Evolutionary conservation across 2,329 filamentous ascomycete genomes (phyloP).

Genomic region (Pseudocercospora macadamiae): DNA sequence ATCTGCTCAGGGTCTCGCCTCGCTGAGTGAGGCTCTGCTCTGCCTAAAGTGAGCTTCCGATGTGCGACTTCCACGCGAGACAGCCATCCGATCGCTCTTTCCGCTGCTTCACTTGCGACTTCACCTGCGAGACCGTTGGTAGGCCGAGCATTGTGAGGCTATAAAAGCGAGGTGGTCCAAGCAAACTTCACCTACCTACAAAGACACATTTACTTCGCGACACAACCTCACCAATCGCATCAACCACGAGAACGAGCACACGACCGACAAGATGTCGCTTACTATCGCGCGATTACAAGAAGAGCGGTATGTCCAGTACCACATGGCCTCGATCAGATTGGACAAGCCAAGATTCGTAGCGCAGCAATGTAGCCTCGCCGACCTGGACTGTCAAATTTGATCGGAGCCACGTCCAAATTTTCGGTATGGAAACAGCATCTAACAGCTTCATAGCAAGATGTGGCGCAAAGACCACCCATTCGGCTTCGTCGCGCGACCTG

Average conservation of each 20-base stretch:
- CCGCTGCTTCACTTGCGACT: neutral
- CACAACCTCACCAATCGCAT: neutral
- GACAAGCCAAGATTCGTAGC: too few species aligned
- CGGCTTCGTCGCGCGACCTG: conserved; percentile 91
- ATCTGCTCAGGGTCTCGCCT: neutral
- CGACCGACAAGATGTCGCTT: conserved; percentile 67
- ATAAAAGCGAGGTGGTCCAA: neutral
- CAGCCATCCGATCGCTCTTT: neutral
- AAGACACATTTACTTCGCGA: neutral
- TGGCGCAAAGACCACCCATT: conserved; percentile 98
- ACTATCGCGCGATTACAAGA: conserved; percentile 87
- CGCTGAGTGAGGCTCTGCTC: neutral
- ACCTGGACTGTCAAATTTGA: too few species aligned
- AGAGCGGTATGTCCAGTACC: conserved; percentile 83
- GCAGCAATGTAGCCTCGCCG: too few species aligned
- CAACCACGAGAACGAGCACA: conserved; percentile 16
- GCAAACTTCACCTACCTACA: neutral
- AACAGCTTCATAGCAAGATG: conserved; percentile 69
- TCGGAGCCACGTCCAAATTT: too few species aligned
- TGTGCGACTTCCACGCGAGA: neutral
- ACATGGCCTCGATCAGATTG: too few species aligned
- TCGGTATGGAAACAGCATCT: conserved; percentile 9
- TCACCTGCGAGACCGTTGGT: neutral
- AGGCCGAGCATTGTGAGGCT: neutral
- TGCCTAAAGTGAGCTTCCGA: neutral